These are phyloP conservation scores for Fusarium heterosporum DNA, from an alignment of 2,329 filamentous ascomycete genomes.

Conservation along the genomic window DNA sequence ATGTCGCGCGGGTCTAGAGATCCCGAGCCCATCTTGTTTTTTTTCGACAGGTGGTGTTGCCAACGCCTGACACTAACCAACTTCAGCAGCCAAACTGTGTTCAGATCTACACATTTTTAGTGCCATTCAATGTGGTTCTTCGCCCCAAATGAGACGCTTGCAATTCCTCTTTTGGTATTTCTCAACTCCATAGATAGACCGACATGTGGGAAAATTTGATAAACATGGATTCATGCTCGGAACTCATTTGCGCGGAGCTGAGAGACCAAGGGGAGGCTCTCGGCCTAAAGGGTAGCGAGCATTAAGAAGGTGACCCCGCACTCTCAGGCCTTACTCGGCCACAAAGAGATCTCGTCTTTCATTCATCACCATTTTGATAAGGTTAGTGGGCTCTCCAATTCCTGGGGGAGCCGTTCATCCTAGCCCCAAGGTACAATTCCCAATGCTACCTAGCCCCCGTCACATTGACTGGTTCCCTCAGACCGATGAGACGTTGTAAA, in stretches of 20 bases:
- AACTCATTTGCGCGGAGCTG: slow-evolving; percentile 15
- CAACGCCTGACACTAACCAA: slow-evolving; percentile 1
- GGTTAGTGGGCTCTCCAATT: slow-evolving; percentile 37
- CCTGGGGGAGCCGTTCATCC: slow-evolving; percentile 39
- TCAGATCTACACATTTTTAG: slow-evolving; percentile 29
- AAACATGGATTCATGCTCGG: background rate
- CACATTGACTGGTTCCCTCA: slow-evolving; percentile 45
- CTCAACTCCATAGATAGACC: background rate
- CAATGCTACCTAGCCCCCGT: slow-evolving; percentile 30
- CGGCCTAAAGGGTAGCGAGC: slow-evolving; percentile 47
- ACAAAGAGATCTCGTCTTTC: slow-evolving; percentile 1
- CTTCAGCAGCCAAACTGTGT: slow-evolving; percentile 8
- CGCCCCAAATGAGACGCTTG: slow-evolving; percentile 8
- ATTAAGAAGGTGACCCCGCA: slow-evolving; percentile 40
- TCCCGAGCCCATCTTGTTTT: slow-evolving; percentile 8
- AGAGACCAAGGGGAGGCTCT: slow-evolving; percentile 18
- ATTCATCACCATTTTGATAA: slow-evolving; percentile 6
- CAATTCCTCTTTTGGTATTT: slow-evolving; percentile 1
- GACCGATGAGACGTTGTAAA: slow-evolving; percentile 35
- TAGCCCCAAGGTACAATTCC: slow-evolving; percentile 20
- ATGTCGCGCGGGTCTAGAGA: slow-evolving; percentile 10
- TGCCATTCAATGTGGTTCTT: slow-evolving; percentile 14
- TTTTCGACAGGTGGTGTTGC: slow-evolving; percentile 9
- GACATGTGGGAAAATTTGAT: background rate
- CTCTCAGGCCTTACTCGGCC: background rate